Base-by-base conservation (phyloP, 2,329 filamentous ascomycete genomes). In the Monosporascus sp. region DNA sequence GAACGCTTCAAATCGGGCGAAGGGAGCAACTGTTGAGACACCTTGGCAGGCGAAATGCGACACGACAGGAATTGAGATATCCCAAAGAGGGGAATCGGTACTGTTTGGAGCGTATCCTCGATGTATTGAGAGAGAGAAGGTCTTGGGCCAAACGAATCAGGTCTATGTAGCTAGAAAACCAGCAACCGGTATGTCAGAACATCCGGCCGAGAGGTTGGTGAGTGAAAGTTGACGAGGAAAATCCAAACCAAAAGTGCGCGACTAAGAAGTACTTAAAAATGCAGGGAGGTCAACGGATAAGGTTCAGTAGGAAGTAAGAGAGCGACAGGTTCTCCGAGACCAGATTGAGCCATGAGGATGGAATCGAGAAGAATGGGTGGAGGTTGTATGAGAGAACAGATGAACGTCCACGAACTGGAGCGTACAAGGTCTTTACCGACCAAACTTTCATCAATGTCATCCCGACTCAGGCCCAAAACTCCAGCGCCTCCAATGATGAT, bases 111-210 rank as follows among this genome's bases (percentile, higher is more conserved):
- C 56, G 55, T 54, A 58, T 55, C 61, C 53, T 60, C 55, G 64
- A 69, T 66, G 65, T 66, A 69, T 69, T 65, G 65, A 67, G 65
- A 54, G 52, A 39, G n/a, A n/a, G n/a, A 57, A 52, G 56, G 53
- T 60, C 14, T 51, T 55, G 63, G 61, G 62, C 61, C 57, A 61
- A 60, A 57, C 50, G 51, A 46, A 51, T 60, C 4, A 9, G 42
- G 42, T 17, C 14, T 46, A n/a, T 27, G 17, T 15, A 27, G 6
- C 9, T 46, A 31, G 14, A 31, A 24, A 46, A 9, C 31, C 9
- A 25, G 42, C 17, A 25, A 14, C 22, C 14, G 22, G 25, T 15
- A 15, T 24, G 25, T 46, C 22, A 27, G 42, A 25, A 11, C 24
- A n/a, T 14, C 25, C 42, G 42, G 42, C n/a, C 42, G 31, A 41